These are phyloP conservation scores for Cymbopogon citratus DNA, from an alignment of 176 grass and related monocot genomes.

Conservation along the genomic window DNA sequence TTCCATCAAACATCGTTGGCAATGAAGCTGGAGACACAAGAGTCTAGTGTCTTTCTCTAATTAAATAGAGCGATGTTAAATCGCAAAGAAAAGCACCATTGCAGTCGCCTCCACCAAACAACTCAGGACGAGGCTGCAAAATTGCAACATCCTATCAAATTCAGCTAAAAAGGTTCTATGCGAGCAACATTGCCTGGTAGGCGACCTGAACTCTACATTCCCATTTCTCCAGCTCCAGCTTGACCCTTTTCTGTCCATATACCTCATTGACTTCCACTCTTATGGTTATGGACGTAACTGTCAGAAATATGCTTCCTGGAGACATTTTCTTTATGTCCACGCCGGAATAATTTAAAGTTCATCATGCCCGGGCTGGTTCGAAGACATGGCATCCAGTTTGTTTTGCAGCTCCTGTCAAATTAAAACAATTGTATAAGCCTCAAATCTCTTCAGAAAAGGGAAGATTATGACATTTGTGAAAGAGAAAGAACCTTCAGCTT, in stretches of 20 bases:
- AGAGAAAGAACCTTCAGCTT: conserved; percentile 63
- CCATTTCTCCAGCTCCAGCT: background rate
- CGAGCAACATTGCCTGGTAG: background rate
- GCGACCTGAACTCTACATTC: background rate
- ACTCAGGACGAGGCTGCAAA: conserved; percentile 11
- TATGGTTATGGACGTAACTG: conserved; percentile 19
- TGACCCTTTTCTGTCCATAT: conserved; percentile 4
- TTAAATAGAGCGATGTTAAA: conserved; percentile 10
- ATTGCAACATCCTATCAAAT: conserved; percentile 16
- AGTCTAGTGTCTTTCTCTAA: background rate
- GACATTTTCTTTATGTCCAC: background rate
- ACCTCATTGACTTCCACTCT: background rate
- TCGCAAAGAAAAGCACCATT: background rate
- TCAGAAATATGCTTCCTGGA: conserved; percentile 25
- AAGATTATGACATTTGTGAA: background rate
- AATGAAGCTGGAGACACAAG: background rate
- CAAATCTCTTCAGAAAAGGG: background rate
- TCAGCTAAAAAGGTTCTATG: conserved; percentile 8
- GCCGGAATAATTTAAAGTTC: conserved; percentile 55
- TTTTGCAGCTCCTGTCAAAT: conserved; percentile 73
- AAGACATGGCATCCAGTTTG: conserved; percentile 47
- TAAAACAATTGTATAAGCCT: conserved; percentile 29
- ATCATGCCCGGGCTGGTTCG: conserved; percentile 45
- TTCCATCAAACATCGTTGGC: background rate
- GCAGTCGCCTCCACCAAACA: conserved; percentile 23